These are phyloP conservation scores for Mortierella sp. DNA, from an alignment of 371 early-diverging fungal genomes.

Conservation along the genomic window DNA sequence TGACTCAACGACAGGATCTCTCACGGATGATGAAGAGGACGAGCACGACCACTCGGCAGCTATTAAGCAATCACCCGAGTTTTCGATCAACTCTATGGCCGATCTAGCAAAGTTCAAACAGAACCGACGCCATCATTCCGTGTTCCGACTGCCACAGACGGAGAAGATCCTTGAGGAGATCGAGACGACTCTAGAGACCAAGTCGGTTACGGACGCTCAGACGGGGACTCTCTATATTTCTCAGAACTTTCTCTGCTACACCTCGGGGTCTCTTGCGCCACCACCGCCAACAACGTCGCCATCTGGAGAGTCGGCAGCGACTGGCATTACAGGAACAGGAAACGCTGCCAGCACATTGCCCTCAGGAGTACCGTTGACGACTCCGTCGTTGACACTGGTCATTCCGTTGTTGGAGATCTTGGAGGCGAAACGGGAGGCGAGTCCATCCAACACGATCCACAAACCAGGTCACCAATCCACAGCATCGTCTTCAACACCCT, in stretches of 20 bases:
- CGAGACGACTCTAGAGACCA: conserved; percentile 31
- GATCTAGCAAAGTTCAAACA: conserved; percentile 25
- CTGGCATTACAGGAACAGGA: neutral
- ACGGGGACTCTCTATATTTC: conserved; percentile 36
- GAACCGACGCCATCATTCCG: conserved; percentile 20
- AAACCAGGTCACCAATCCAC: neutral
- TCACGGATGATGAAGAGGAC: neutral
- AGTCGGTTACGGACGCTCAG: conserved; percentile 20
- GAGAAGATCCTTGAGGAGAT: conserved; percentile 27
- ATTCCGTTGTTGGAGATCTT: conserved; percentile 41
- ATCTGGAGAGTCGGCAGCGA: neutral
- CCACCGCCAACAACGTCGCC: neutral
- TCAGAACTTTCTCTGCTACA: conserved; percentile 43
- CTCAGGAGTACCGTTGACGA: neutral
- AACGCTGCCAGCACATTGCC: neutral
- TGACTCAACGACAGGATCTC: neutral
- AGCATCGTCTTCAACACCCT: neutral
- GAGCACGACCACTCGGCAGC: neutral
- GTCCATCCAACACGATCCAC: conserved; percentile 28
- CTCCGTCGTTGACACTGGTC: conserved; percentile 26
- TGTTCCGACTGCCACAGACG: conserved; percentile 37
- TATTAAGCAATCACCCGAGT: conserved; percentile 6
- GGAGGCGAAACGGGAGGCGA: conserved; percentile 36
- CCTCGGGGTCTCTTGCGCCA: conserved; percentile 15
- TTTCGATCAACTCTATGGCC: conserved; percentile 26